Evolutionary conservation across 2,329 filamentous ascomycete species (phyloP), one percentile per base, ranked within the genome.

Genomic region (Trichoderma sp.): DNA sequence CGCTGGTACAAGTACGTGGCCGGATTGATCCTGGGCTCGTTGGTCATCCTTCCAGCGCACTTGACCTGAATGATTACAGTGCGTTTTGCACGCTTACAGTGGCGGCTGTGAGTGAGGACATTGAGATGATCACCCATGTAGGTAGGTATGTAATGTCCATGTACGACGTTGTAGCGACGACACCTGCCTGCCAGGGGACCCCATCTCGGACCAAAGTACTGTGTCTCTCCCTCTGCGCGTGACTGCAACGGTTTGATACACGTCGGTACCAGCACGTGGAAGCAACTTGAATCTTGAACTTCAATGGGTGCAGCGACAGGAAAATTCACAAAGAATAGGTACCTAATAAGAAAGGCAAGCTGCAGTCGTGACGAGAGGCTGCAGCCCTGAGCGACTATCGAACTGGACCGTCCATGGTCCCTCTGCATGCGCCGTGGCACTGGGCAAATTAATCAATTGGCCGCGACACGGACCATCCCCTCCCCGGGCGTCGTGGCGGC

Each of bases 321-420:
- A 30, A 54, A 21, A 28, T 6, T 4, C 17, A 28, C n/a, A 58
- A 58, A 44, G 24, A 58, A 58, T n/a, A n/a, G n/a, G n/a, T n/a
- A n/a, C n/a, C n/a, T n/a, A n/a, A n/a, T 14, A 14, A 41, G 19
- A n/a, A 30, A 41, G 21, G 21, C 21, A 24, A 55, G 43, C 41
- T 57, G n/a, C 54, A 44, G 34, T 39, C 34, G 26, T 61, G 58
- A 50, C 43, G 58, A 61, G 47, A 61, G 58, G 58, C 58, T 61
- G 58, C 47, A 30, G 24, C 58, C 45, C 45, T 19, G 58, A 39
- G 47, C 24, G 47, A 44, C 58, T 34, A 39, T 39, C 34, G 34
- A 39, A 39, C 34, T 39, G 34, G 10, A 39, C 34, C 10, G 34
- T 39, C 10, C 34, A 14, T 3, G 5, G 5, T 39, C 2, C 34